Base-by-base conservation (phyloP, 345 rosid species). In the Populus simonii region DNA sequence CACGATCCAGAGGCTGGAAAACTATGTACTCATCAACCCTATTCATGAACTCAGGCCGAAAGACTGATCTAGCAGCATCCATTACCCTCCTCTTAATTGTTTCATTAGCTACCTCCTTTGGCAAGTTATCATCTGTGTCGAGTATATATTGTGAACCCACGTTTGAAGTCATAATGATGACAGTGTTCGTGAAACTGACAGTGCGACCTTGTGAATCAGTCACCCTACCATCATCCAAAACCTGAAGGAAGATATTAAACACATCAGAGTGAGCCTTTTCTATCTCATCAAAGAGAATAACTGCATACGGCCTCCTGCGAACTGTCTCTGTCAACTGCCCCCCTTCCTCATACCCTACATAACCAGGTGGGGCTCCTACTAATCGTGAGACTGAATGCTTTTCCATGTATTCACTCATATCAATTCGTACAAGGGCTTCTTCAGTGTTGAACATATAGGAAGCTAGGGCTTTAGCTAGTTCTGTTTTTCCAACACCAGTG, bases 331-430 rank as follows among this genome's bases (percentile, higher is more conserved):
- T 94, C 77, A 96, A 80, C 73, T 96, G 99, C 15, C 98, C 99
- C 74, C 99, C 99, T 83, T 94, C 99, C 85, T 96, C 99, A 22
- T 96, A 94, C 22, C 99, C 98, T 25, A 94, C 96, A 70, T 94
- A 96, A 71, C 99, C 99, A 3, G 99, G 99, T 65, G 99, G 99
- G 73, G 99, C 99, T 39, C 99, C 99, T 39, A 92, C 92, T 84
- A 96, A 90, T 78, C 99, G 87, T 9, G 99, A 92, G 66, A 96
- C 99, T 6, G 98, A 92, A 86, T 96, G 99, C 78, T 96, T 96
- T 85, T 96, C 99, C 98, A 92, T 96, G 81, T 96, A 96, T 84
- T 96, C 99, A 27, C 99, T 96, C 99, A 96, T 96, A 79, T 96
- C 98, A 35, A 96, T 94, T 68, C 98, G 84, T 17, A 96, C 99